A percentile compares a stretch with the other conserved stretches of the same genome.
phyloP scores from a whole-genome alignment of 345 rosid genomes.

The Rhizophora apiculata region DNA sequence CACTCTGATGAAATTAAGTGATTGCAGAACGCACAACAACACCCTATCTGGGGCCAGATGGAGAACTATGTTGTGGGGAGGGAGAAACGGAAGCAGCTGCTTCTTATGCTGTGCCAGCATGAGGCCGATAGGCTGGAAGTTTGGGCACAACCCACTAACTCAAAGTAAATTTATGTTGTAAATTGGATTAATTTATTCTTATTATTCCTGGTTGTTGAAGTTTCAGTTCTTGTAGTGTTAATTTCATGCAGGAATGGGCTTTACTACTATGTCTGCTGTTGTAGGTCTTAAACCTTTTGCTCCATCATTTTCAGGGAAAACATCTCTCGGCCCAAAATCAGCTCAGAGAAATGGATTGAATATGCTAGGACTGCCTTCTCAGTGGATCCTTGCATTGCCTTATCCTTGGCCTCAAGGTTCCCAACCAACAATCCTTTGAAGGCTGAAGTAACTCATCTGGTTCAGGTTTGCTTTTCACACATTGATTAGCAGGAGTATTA shows the following conservation, averaged over 20 bases:
- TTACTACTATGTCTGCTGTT: conserved; percentile 7
- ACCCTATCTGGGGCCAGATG: conserved; percentile 98
- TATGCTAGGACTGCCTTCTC: conserved; percentile 79
- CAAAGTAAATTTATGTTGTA: conserved; percentile 54
- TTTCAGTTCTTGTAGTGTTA: background rate
- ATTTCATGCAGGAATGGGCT: background rate
- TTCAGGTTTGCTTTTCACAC: conserved; percentile 58
- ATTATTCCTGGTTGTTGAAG: conserved; percentile 1
- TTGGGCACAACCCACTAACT: conserved; percentile 90
- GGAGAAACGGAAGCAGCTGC: conserved; percentile 88
- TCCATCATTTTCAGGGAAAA: conserved; percentile 54
- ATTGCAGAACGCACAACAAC: conserved; percentile 65
- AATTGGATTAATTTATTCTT: background rate
- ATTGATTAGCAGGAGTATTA: background rate
- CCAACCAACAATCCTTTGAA: conserved; percentile 66
- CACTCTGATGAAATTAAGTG: conserved; percentile 2
- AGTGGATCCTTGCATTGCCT: conserved; percentile 86
- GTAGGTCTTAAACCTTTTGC: conserved; percentile 13
- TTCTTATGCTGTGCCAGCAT: conserved; percentile 91
- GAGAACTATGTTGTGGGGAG: conserved; percentile 72
- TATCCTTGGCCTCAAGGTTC: conserved; percentile 79
- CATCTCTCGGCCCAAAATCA: conserved; percentile 54
- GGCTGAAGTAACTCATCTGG: conserved; percentile 81
- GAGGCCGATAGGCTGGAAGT: conserved; percentile 99
- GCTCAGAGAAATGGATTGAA: conserved; percentile 87